Evolutionary conservation across 176 grass and related monocot species (phyloP).

Genomic region (Carex myosuroides): DNA sequence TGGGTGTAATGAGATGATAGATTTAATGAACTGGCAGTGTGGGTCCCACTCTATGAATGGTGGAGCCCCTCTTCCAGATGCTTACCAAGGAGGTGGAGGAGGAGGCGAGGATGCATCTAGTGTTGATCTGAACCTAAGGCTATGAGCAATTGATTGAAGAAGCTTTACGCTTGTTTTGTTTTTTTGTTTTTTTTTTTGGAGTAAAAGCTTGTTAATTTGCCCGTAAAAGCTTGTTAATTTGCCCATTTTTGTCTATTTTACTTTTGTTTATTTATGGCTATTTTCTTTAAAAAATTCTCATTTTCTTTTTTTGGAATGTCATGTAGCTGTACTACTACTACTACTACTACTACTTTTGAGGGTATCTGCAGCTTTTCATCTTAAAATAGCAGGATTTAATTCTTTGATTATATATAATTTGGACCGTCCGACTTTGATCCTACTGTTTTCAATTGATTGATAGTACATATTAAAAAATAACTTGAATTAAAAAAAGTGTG

Average conservation of each 20-base stretch:
- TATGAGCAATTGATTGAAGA: not conserved
- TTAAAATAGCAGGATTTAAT: not conserved
- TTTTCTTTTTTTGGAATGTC: conserved; percentile 8
- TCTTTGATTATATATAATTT: conserved; percentile 2
- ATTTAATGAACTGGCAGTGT: conserved; percentile 40
- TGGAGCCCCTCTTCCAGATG: not conserved
- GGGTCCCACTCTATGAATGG: conserved; percentile 14
- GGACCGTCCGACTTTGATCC: not conserved
- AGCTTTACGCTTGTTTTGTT: not conserved
- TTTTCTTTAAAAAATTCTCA: not conserved
- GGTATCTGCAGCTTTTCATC: conserved; percentile 10
- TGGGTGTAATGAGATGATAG: conserved; percentile 29
- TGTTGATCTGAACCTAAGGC: conserved; percentile 18
- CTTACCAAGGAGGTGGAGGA: conserved; percentile 1
- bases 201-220: not conserved
- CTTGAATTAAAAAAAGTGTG: not conserved
- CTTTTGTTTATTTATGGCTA: conserved; percentile 8
- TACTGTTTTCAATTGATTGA: not conserved
- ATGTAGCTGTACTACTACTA: not conserved
- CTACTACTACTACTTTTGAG: not conserved
- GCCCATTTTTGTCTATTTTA: not conserved
- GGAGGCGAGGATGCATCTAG: not conserved
- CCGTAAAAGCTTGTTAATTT: not conserved
- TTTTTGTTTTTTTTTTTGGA: not conserved
- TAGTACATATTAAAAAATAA: not conserved